Conservation (phyloP, 2,329 filamentous ascomycete genomes). For the Exophiala lecanii-corni region DNA sequence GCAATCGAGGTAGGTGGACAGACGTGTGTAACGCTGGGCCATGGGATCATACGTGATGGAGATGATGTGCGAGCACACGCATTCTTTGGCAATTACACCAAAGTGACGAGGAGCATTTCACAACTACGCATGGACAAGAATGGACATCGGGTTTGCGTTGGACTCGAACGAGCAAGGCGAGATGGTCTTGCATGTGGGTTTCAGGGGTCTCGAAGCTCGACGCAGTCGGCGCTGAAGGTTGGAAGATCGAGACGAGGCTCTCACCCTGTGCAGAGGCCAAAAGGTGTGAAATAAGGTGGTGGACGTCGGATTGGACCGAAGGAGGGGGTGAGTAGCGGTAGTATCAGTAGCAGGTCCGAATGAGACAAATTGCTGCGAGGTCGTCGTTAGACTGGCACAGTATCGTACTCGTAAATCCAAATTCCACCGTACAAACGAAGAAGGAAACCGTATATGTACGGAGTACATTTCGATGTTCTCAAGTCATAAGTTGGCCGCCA, state of each 20-base stretch:
- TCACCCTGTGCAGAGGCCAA: no score
- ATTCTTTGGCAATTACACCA: slow-evolving; percentile 52
- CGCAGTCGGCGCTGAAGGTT: neutral
- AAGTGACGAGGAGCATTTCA: slow-evolving; percentile 40
- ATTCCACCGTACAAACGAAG: no score
- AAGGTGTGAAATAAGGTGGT: slow-evolving; percentile 1
- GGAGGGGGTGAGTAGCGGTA: neutral
- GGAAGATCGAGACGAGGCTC: no score
- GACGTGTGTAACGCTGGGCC: slow-evolving; percentile 57
- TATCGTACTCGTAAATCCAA: no score
- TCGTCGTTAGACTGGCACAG: no score
- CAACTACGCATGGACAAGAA: slow-evolving; percentile 32
- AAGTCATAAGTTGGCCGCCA: no score
- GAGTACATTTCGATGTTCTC: no score
- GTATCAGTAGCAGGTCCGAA: no score
- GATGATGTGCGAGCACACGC: slow-evolving; percentile 46
- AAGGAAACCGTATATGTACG: no score
- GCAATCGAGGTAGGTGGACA: slow-evolving; percentile 40
- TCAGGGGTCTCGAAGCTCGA: neutral
- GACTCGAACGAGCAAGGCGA: slow-evolving; percentile 36
- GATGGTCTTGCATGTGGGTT: slow-evolving; percentile 34
- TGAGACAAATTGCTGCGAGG: no score
- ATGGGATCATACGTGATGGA: slow-evolving; percentile 43
- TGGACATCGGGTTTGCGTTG: slow-evolving; percentile 44
- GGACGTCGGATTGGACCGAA: neutral